These are phyloP conservation scores for Spathaspora sp. DNA, from an alignment of 805 yeast species.

Conservation along the genomic window DNA sequence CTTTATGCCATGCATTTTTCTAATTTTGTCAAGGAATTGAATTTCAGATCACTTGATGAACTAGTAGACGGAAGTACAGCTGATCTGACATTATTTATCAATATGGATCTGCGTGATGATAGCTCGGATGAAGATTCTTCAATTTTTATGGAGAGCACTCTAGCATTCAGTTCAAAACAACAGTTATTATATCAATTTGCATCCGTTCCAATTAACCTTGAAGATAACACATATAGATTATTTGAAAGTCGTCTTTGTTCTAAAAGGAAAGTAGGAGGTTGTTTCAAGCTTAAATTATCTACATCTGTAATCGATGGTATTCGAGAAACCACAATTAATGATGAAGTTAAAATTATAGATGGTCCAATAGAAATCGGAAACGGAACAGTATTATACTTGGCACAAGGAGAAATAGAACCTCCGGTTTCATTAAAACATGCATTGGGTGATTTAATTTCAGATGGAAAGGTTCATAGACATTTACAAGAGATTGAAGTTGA, in stretches of 20 bases:
- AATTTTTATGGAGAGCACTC: neutral
- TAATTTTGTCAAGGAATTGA: slow-evolving; percentile 65
- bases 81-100: slow-evolving; percentile 62
- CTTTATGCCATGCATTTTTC: slow-evolving; percentile 46
- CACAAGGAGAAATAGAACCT: slow-evolving; percentile 54
- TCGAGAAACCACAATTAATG: slow-evolving; percentile 43
- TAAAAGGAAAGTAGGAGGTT: slow-evolving; percentile 55
- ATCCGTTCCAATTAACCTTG: slow-evolving; percentile 37
- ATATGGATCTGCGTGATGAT: slow-evolving; percentile 33
- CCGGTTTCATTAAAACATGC: slow-evolving; percentile 67
- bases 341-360: slow-evolving; percentile 44
- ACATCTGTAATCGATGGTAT: slow-evolving; percentile 11
- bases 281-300: slow-evolving; percentile 41
- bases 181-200: slow-evolving; percentile 61
- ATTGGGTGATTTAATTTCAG: slow-evolving; percentile 45
- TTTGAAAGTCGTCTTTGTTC: slow-evolving; percentile 54
- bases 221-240: slow-evolving; percentile 26
- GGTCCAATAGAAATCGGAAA: slow-evolving; percentile 53
- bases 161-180: slow-evolving; percentile 30
- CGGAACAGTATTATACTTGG: slow-evolving; percentile 56
- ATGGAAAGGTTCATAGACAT: slow-evolving; percentile 24
- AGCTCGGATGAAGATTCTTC: slow-evolving; percentile 20
- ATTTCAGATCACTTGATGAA: slow-evolving; percentile 52
- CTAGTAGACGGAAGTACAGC: slow-evolving; percentile 52
- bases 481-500: slow-evolving; percentile 30